Evolutionary conservation across 345 rosid genomes (phyloP), one percentile per base, ranked within the genome.

Genomic region (Chamaenerion angustifolium): DNA sequence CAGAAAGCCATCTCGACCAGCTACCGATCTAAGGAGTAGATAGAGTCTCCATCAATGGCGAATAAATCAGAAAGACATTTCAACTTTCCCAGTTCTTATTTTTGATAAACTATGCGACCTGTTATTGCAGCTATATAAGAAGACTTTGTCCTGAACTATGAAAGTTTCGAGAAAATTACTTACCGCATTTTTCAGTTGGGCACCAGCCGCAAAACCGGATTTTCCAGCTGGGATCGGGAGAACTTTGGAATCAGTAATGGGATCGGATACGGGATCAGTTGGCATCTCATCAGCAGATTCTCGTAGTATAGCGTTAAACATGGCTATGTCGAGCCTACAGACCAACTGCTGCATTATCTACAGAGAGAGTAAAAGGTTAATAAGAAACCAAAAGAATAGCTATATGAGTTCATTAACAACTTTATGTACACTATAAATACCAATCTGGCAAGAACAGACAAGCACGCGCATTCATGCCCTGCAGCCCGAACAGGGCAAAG

Each of bases 221-320:
- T 73, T 77, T 57, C 94, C 94, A 40, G 94, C 82, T 51, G 97
- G 85, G 62, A 90, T 68, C 21, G 98, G 98, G 12, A 90, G 98
- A 59, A 81, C 98, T 60, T 75, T 83, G 10, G 86, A 64, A 65
- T 90, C 95, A 44, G 81, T 76, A 41, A 90, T 86, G 2, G 95
- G 95, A 58, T 90, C 98, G 12, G 98, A 90, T 44, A 86, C 72
- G 1, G 98, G 95, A 75, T 90, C 98, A 6, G 98, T 83, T 10
- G 94, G 98, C 92, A 90, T 90, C 65, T 90, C 98, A n/a, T 75
- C 87, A 14, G 69, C 79, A 46, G 98, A 86, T 67, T 86, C 95
- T 25, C 95, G 98, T 37, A 86, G 95, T 61, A 86, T 80, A 45
- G 98, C 98, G 14, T 90, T 90, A 78, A 90, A 90, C 94, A 90